Base-by-base conservation (phyloP, 306 rosid genomes). In the Inga leiocalycina region DNA sequence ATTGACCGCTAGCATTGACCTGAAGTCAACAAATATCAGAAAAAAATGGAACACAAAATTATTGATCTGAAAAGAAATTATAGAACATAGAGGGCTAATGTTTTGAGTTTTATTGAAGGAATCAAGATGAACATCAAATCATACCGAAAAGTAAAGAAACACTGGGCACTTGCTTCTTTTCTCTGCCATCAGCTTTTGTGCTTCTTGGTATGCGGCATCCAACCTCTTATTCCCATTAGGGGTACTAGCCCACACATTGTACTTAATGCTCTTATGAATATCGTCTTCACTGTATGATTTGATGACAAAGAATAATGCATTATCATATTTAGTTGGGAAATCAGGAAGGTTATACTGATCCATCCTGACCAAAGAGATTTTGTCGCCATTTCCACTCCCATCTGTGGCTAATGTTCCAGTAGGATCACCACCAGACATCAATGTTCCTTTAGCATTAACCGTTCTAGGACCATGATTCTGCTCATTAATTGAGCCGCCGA, bases 1-100 rank as follows among this genome's bases (percentile, higher is more conserved):
- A 93, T 83, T 92, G 97, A 61, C 98, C 98, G n/a, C 98, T 93
- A 22, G 98, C 93, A 61, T 93, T 93, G 75, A 93, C 98, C 98
- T 93, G 88, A 86, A 68, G 75, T 66, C 71, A 61, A 75, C 32
- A 84, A 49, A 22, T 34, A 77, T 24, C 61, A 74, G 72, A 68
- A 77, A 79, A 65, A 56, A 17, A 2, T 74, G 24, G 69, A 5
- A 71, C 27, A 57, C 48, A 65, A 27, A 32, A 54, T 75, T 75
- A 61, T 20, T 48, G 39, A 81, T 65, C 27, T 3, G 3, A 64
- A 78, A 61, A 49, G 12, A 68, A 48, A 39, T 9, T 14, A 77
- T 34, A 77, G 30, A 79, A 37, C 62, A 30, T 30, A 19, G 20
- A 27, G 61, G 77, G 8, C 19, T 9, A 54, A 46, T 17, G 70